Evolutionary conservation across 805 yeast genomes (phyloP), one percentile per base, ranked within the genome.

Genomic region (Suhomyces faveliae): DNA sequence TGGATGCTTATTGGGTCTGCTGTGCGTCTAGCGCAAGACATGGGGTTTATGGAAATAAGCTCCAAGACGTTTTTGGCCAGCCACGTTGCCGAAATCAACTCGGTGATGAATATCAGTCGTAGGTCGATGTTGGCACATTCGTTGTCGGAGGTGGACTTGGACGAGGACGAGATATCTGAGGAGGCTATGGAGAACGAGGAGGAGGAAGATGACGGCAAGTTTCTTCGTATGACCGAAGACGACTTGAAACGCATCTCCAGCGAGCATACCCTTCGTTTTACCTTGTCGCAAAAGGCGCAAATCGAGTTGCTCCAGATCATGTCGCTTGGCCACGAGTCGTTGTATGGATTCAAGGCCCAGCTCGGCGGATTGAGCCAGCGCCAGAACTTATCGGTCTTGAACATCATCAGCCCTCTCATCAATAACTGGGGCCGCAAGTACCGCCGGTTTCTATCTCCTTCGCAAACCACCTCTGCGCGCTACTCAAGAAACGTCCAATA

Each of bases 1-100:
- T 91, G 96, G 92, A 87, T 90, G 94, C 77, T 89, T 51, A 83
- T 89, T 42, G 97, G 97, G 2, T 82, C 88, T 1, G 91, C 95
- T 0, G 85, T 89, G 1, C 73, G 97, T 48, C 68, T 91, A 37
- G 94, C 96, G 3, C 96, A 89, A 61, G 94, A 87, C 62, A 82
- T 86, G 80, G 89, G 89, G 3, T 79, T 89, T 56, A 80, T 89
- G 71, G 88, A 87, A 39, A 78, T 81, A 15, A 81, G 87, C 50
- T 76, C 90, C 8, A 78, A 85, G 55, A 80, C 90, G 5, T 87
- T 86, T 59, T 69, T 90, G 47, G 96, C 96, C 0, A 81, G 96
- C 0, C 96, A 90, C 63, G 73, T 86, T 37, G 81, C 95, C 2
- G 98, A 91, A 62, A 84, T 89, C 15, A 81, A 84, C 55, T 78